Evolutionary conservation across 169 alveolate species (phyloP).

Genomic region (Ichthyophthirius multifiliis): DNA sequence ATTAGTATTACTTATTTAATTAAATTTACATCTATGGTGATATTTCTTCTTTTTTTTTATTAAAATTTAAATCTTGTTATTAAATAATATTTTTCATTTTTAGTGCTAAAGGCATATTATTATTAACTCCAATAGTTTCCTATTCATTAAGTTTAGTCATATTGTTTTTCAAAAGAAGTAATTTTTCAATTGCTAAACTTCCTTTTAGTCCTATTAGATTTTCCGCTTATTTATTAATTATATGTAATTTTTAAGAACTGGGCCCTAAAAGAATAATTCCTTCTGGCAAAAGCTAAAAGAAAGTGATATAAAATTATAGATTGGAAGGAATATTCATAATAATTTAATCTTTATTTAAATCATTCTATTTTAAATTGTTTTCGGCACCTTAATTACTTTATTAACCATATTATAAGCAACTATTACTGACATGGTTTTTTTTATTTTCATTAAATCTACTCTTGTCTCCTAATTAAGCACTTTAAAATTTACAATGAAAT

Average conservation of each 20-base stretch:
- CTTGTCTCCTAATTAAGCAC: no score
- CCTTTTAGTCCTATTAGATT: neutral
- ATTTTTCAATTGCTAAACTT: neutral
- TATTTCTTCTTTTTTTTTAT: no score
- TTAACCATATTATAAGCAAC: no score
- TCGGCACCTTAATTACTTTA: no score
- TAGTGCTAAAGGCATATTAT: neutral
- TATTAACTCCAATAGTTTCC: neutral
- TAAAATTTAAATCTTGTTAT: no score
- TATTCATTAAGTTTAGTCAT: neutral
- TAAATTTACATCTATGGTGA: no score
- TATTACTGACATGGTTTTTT: no score
- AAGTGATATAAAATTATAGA: neutral
- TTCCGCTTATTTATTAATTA: neutral
- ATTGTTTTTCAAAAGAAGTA: neutral
- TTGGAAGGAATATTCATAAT: neutral
- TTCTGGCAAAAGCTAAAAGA: neutral
- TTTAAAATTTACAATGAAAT: no score
- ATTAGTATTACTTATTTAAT: no score
- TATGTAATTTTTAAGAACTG: neutral
- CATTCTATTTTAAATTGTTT: no score
- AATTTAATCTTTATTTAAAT: no score
- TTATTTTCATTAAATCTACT: no score
- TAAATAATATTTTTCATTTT: neutral
- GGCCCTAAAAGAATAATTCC: neutral